Evolutionary conservation across 768 basidiomycete genomes (phyloP), one percentile per base, ranked within the genome.

Genomic region (Suillus occidentalis): DNA sequence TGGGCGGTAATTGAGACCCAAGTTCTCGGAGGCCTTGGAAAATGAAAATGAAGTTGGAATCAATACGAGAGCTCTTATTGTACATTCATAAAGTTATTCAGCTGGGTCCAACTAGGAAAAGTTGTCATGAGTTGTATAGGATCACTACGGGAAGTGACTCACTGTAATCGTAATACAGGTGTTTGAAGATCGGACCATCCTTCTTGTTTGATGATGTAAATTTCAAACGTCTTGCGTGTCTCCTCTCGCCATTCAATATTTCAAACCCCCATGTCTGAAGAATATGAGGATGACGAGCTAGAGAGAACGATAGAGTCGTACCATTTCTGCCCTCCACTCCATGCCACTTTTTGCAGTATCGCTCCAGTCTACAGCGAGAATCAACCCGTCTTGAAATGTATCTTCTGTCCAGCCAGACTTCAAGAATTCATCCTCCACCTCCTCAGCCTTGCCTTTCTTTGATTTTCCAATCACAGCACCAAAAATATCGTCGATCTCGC

Each of bases 81-180:
- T 58, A 40, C 25, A 6, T 14, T 25, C 37, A 14, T 37, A 37
- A 22, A 56, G 36, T n/a, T n/a, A n/a, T n/a, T 72, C 55, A 74
- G 43, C 62, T 14, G 13, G 61, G 16, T 13, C 70, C 72, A 2
- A 71, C 75, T 75, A 25, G 47, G 20, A 16, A 57, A 25, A 28
- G 1, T 43, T 47, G 47, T 75, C 62, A 72, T 71, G 59, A 66
- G n/a, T 45, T 31, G 31, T 31, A 45, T 39, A 14, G n/a, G 14
- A 36, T 10, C 63, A 18, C 25, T 18, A 25, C 6, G 22, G 25
- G 20, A 31, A 12, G 47, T 28, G 1, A 77, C 89, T 75, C 62
- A 91, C 89, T 63, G 67, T 91, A 91, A 70, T 91, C 88, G 65
- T 91, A 92, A 22, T 89, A 79, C 42, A 91, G 72, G 45, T 79